These are phyloP conservation scores for Russula vinacea DNA, from an alignment of 768 basidiomycete genomes.

Conservation along the genomic window DNA sequence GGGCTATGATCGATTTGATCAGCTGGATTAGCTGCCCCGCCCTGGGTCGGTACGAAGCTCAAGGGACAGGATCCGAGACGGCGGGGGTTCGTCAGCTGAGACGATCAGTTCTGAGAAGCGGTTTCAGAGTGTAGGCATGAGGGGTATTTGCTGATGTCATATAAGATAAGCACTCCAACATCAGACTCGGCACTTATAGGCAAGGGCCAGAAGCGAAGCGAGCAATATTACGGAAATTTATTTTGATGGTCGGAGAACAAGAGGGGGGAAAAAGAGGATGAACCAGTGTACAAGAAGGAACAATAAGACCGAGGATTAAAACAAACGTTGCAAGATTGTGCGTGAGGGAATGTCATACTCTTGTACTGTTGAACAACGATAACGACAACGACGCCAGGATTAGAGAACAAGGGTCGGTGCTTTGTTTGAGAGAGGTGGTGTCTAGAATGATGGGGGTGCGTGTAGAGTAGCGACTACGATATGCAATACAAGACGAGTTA, in stretches of 20 bases:
- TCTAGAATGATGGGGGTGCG: conserved; percentile 19
- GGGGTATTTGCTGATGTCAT: background rate
- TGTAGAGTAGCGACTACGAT: conserved; percentile 15
- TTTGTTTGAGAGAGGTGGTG: background rate
- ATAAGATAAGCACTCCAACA: background rate
- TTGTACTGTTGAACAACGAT: conserved; percentile 8
- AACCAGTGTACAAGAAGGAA: conserved; percentile 9
- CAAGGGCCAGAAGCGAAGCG: background rate
- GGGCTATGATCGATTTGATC: no score
- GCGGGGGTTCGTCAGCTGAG: background rate
- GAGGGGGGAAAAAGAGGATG: background rate
- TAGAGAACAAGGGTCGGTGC: background rate
- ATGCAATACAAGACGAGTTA: conserved; percentile 24
- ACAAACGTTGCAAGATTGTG: background rate
- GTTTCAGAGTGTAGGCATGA: background rate
- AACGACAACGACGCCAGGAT: background rate
- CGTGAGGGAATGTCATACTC: conserved; percentile 9
- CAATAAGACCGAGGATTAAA: conserved; percentile 15
- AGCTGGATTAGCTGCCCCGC: background rate
- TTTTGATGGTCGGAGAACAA: background rate
- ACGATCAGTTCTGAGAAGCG: background rate
- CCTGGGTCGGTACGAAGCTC: background rate
- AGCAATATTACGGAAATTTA: background rate
- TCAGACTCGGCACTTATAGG: no score
- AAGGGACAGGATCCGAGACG: background rate